These are phyloP conservation scores for Fusarium hainanense DNA, from an alignment of 2,329 filamentous ascomycete genomes.

Conservation along the genomic window DNA sequence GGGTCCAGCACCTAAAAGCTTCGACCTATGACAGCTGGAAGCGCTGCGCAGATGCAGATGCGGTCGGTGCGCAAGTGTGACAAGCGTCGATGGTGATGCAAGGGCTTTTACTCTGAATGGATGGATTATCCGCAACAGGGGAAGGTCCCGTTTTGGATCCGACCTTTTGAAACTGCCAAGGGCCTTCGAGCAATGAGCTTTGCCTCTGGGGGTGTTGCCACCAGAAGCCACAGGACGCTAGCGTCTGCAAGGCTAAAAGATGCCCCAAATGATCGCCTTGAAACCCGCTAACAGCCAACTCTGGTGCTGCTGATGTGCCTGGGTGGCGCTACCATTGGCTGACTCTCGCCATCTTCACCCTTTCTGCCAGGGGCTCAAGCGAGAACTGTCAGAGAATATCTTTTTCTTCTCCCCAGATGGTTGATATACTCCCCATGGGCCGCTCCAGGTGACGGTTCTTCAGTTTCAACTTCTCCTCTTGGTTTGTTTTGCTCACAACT, in stretches of 20 bases:
- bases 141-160: constrained; percentile 35
- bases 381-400: constrained; percentile 38
- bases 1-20: constrained; percentile 19
- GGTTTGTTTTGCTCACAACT: constrained; percentile 35
- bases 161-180: constrained; percentile 34
- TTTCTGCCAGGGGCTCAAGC: constrained; percentile 37
- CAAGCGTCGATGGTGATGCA: constrained; percentile 33
- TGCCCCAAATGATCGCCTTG: constrained; percentile 36
- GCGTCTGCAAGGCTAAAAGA: constrained; percentile 29
- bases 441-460: constrained; percentile 38
- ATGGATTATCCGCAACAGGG: constrained; percentile 27
- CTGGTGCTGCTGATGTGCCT: constrained; percentile 31
- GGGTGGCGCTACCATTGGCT: constrained; percentile 19
- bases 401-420: constrained; percentile 27
- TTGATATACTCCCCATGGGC: constrained; percentile 42
- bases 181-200: constrained; percentile 27
- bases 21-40: constrained; percentile 20
- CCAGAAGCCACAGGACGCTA: constrained; percentile 29
- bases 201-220: constrained; percentile 22
- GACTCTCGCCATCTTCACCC: constrained; percentile 2
- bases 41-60: constrained; percentile 19
- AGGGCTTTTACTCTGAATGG: constrained; percentile 31
- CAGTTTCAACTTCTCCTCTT: constrained; percentile 40
- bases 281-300: constrained; percentile 36
- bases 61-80: constrained; percentile 28